Percentiles rank a stretch among this genome's conserved stretches.
Conservation (phyloP, 805 yeast species). For the Zygoascus bituminiphila region DNA sequence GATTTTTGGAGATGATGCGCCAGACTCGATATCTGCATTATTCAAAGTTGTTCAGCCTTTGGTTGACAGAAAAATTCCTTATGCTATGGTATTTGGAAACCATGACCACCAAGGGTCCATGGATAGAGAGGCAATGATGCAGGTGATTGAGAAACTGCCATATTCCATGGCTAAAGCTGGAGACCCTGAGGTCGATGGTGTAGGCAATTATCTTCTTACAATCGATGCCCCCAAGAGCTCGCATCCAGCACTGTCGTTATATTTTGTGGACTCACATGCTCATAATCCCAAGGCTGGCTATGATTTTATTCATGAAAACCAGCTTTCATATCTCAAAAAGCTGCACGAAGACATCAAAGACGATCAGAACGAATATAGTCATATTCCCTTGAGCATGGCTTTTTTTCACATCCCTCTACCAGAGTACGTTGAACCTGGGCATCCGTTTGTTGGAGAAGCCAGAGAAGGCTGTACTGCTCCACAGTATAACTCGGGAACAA, state of each 20-base stretch:
- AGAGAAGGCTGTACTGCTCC: slow-evolving; percentile 81
- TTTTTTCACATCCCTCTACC: slow-evolving; percentile 93
- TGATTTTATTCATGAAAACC: slow-evolving; percentile 73
- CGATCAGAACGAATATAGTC: slow-evolving; percentile 30
- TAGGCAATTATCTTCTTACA: slow-evolving; percentile 66
- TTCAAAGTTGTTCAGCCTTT: slow-evolving; percentile 69
- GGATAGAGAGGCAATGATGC: slow-evolving; percentile 51
- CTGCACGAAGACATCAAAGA: slow-evolving; percentile 27
- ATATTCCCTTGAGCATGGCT: slow-evolving; percentile 63
- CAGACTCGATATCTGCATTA: slow-evolving; percentile 77
- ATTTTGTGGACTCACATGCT: slow-evolving; percentile 79
- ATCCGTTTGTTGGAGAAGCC: slow-evolving; percentile 47
- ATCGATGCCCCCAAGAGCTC: slow-evolving; percentile 36
- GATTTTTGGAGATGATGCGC: slow-evolving; percentile 68
- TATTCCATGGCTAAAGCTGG: slow-evolving; percentile 56
- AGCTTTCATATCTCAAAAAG: slow-evolving; percentile 47
- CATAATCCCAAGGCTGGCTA: slow-evolving; percentile 72
- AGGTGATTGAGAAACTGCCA: slow-evolving; percentile 51
- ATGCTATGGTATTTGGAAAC: slow-evolving; percentile 81
- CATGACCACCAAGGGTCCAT: slow-evolving; percentile 88
- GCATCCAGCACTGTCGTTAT: slow-evolving; percentile 47
- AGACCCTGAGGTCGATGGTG: slow-evolving; percentile 63
- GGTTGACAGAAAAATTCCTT: slow-evolving; percentile 62
- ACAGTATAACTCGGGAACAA: slow-evolving; percentile 55
- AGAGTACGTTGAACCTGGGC: slow-evolving; percentile 51